These are phyloP conservation scores for Ustilago curta DNA, from an alignment of 1,284 basidiomycete genomes.

Conservation along the genomic window DNA sequence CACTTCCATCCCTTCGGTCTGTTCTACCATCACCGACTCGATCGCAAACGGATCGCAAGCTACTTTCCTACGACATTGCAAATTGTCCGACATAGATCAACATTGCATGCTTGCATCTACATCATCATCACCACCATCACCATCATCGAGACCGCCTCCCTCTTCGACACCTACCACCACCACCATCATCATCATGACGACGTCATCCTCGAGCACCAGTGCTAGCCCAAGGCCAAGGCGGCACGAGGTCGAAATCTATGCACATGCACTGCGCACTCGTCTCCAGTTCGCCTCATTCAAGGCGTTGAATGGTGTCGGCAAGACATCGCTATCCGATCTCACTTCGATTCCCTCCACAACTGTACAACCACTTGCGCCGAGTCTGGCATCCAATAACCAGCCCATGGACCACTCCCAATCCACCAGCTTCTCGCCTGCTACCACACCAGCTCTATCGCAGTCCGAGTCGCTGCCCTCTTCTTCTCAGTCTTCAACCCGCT, in stretches of 20 bases:
- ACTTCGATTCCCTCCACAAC: conserved; percentile 1
- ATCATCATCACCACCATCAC: conserved; percentile 13
- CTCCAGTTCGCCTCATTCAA: conserved; percentile 50
- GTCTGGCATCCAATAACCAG: conserved; percentile 25
- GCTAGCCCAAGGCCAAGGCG: conserved; percentile 14
- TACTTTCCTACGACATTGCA: too few relatives aligned
- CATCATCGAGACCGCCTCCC: conserved; percentile 1
- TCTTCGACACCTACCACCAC: conserved; percentile 1
- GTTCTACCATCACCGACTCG: too few relatives aligned
- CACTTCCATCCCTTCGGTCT: too few relatives aligned
- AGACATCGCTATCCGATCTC: conserved; percentile 32
- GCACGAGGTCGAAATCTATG: conserved; percentile 46
- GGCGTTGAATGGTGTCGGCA: conserved; percentile 40
- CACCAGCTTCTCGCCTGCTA: conserved; percentile 3
- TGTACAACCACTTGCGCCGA: conserved; percentile 20
- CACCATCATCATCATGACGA: conserved; percentile 6
- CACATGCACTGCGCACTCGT: conserved; percentile 47
- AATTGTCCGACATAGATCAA: not conserved
- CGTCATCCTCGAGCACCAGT: conserved; percentile 6
- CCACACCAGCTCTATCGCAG: conserved; percentile 40
- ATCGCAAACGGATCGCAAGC: too few relatives aligned
- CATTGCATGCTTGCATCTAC: not conserved
- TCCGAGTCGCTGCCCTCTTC: conserved; percentile 29
- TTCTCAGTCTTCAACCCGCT: conserved; percentile 33
- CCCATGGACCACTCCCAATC: not conserved